phyloP scores from a whole-genome alignment of 176 grass and related monocot genomes.

The Oryza glaberrima region DNA sequence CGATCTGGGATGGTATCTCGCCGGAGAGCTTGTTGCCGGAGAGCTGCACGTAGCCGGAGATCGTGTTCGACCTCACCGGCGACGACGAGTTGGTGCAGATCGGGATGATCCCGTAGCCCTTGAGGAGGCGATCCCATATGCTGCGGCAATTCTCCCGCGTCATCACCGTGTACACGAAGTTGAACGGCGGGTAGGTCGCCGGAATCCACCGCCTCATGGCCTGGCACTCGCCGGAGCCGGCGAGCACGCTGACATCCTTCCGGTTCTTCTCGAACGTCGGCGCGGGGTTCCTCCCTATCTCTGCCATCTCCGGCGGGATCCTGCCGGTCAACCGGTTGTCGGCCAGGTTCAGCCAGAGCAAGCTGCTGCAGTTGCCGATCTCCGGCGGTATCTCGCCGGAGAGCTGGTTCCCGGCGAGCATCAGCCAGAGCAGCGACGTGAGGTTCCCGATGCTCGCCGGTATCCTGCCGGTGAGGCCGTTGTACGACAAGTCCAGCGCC shows the following conservation, averaged over 20 bases:
- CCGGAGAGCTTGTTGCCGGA: slow-evolving; percentile 75
- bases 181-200: slow-evolving; percentile 86
- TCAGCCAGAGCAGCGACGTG: slow-evolving; percentile 91
- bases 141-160: slow-evolving; percentile 65
- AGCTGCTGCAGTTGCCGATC: slow-evolving; percentile 82
- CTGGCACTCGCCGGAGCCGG: slow-evolving; percentile 79
- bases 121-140: slow-evolving; percentile 71
- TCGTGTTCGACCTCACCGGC: slow-evolving; percentile 49
- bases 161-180: slow-evolving; percentile 76
- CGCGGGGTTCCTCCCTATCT: slow-evolving; percentile 62
- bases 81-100: slow-evolving; percentile 65
- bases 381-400: slow-evolving; percentile 68
- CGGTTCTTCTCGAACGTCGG: slow-evolving; percentile 72
- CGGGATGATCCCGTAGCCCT: slow-evolving; percentile 76
- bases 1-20: slow-evolving; percentile 55
- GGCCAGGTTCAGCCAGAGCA: slow-evolving; percentile 89
- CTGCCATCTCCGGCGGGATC: slow-evolving; percentile 66
- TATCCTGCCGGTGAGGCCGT: slow-evolving; percentile 58
- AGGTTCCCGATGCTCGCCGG: slow-evolving; percentile 69
- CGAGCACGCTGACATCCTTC: slow-evolving; percentile 9
- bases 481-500: slow-evolving; percentile 72
- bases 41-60: slow-evolving; percentile 81
- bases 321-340: slow-evolving; percentile 59
- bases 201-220: slow-evolving; percentile 89
- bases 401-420: slow-evolving; percentile 79